Percentiles rank a stretch among this genome's conserved stretches.
These are phyloP conservation scores for Zangia roseola DNA, from an alignment of 768 basidiomycete genomes.

Conservation along the genomic window DNA sequence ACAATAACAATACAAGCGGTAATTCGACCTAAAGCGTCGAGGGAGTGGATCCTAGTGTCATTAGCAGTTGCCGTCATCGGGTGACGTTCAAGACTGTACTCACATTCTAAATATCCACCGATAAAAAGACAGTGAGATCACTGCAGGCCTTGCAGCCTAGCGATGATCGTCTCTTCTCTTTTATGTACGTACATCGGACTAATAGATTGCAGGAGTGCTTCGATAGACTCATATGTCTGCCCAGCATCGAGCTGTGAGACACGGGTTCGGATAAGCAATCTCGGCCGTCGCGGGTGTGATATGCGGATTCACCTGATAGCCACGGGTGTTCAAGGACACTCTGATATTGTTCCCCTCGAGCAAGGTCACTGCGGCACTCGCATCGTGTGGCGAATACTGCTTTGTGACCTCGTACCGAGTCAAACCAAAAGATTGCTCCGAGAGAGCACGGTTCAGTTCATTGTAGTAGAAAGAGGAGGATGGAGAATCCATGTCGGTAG, in stretches of 20 bases:
- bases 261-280: slow-evolving; percentile 12
- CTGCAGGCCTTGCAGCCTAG: slow-evolving; percentile 46
- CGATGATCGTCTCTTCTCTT: slow-evolving; percentile 45
- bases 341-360: slow-evolving; percentile 52
- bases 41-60: not conserved
- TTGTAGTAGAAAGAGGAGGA: slow-evolving; percentile 32
- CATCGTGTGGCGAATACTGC: slow-evolving; percentile 42
- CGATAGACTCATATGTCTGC: slow-evolving; percentile 54
- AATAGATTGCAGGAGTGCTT: slow-evolving; percentile 50
- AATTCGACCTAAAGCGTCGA: too few species aligned
- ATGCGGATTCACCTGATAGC: slow-evolving; percentile 49
- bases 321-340: slow-evolving; percentile 50
- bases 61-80: slow-evolving; percentile 5
- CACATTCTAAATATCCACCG: slow-evolving; percentile 1
- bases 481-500: slow-evolving; percentile 18
- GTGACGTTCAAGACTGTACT: slow-evolving; percentile 1
- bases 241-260: slow-evolving; percentile 26
- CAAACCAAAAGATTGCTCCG: slow-evolving; percentile 60
- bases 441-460: slow-evolving; percentile 55
- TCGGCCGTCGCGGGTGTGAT: not conserved
- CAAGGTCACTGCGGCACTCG: slow-evolving; percentile 51
- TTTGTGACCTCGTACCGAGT: slow-evolving; percentile 41
- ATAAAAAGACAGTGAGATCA: slow-evolving; percentile 1
- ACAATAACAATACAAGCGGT: slow-evolving; percentile 16
- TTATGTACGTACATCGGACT: slow-evolving; percentile 55